Evolutionary conservation across 129 eudicot species (phyloP).

Genomic region (Helianthus tuberosus): DNA sequence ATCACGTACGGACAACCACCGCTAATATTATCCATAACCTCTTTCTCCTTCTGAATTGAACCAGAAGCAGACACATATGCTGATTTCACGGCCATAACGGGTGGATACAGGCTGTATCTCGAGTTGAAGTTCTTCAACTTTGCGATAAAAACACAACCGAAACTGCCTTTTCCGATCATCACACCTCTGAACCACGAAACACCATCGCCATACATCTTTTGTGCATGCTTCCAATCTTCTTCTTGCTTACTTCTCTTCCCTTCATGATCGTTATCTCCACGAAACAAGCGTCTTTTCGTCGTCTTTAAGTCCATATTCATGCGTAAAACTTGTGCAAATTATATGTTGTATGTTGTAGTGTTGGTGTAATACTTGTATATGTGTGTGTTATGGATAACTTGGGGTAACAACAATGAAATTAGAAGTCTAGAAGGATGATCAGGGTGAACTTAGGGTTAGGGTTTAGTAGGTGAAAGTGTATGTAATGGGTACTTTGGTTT

Average conservation of each 20-base stretch:
- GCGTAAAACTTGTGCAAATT: background rate
- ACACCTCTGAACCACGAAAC: constrained; percentile 37
- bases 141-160: constrained; percentile 22
- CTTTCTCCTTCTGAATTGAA: constrained; percentile 66
- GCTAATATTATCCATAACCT: constrained; percentile 46
- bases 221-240: constrained; percentile 12
- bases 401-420: too few species aligned
- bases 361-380: too few species aligned
- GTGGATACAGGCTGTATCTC: constrained; percentile 18
- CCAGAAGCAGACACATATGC: constrained; percentile 67
- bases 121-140: constrained; percentile 26
- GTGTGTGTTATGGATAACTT: too few species aligned
- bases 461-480: constrained; percentile 6
- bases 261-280: background rate
- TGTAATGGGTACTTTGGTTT: background rate
- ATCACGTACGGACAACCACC: constrained; percentile 54
- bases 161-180: constrained; percentile 24
- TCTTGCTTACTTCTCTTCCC: constrained; percentile 25
- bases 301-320: constrained; percentile 7
- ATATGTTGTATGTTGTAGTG: too few species aligned
- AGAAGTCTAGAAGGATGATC: too few species aligned
- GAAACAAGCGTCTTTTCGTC: constrained; percentile 29
- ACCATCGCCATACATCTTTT: constrained; percentile 26
- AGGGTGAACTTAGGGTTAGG: constrained; percentile 23
- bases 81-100: constrained; percentile 38